Percentiles rank a stretch among this genome's conserved stretches.
Evolutionary conservation across 805 yeast species (phyloP).

Genomic region (Candida chilensis): DNA sequence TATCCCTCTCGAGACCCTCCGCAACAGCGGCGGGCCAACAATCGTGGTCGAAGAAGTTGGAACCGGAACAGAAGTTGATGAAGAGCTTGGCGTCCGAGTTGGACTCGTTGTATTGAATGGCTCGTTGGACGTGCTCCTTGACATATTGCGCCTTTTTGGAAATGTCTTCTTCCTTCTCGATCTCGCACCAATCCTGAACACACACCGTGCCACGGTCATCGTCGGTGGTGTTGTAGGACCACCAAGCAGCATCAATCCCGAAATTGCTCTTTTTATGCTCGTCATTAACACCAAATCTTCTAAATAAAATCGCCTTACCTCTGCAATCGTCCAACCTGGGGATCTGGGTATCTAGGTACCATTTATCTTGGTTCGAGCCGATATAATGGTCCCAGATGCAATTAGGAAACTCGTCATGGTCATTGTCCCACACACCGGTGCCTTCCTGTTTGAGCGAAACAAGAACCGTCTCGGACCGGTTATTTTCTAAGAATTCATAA

Average conservation of each 20-base stretch:
- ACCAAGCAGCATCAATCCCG: conserved; percentile 61
- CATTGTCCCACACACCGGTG: conserved; percentile 52
- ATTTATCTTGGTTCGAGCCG: conserved; percentile 35
- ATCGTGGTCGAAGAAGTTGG: conserved; percentile 58
- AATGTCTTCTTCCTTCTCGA: conserved; percentile 41
- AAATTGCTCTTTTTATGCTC: conserved; percentile 28
- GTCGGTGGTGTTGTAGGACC: conserved; percentile 58
- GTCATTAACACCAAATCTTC: conserved; percentile 61
- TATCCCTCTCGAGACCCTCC: conserved; percentile 31
- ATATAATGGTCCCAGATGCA: conserved; percentile 52
- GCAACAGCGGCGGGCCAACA: conserved; percentile 74
- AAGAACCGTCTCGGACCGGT: conserved; percentile 53
- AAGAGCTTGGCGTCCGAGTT: conserved; percentile 43
- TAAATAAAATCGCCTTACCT: conserved; percentile 57
- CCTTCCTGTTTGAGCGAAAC: conserved; percentile 74
- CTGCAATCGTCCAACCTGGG: conserved; percentile 56
- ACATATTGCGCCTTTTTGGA: conserved; percentile 48
- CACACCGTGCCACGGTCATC: conserved; percentile 55
- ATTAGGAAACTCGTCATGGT: conserved; percentile 55
- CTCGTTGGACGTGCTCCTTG: conserved; percentile 43
- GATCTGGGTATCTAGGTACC: conserved; percentile 49
- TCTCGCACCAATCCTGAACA: conserved; percentile 72
- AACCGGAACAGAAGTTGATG: conserved; percentile 65
- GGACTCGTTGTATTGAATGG: conserved; percentile 38
- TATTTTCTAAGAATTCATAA: conserved; percentile 41